A percentile compares a stretch with the other conserved stretches of the same genome.
These are phyloP conservation scores for Pisolithus thermaeus DNA, from an alignment of 1,284 basidiomycete genomes.

Conservation along the genomic window DNA sequence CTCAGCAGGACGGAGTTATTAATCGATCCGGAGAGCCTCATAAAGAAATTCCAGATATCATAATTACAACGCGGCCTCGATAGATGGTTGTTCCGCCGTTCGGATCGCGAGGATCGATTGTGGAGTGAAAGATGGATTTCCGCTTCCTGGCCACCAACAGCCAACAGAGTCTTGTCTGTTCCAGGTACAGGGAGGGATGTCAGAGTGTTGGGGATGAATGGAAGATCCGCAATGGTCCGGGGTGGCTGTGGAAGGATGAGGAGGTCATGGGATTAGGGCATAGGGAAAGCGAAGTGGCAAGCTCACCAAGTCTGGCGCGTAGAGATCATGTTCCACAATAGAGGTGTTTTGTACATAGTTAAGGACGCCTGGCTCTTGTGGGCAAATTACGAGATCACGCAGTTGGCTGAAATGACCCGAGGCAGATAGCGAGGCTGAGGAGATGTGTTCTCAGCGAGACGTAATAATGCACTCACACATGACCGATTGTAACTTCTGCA, in stretches of 20 bases:
- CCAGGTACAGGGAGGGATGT: slow-evolving; percentile 53
- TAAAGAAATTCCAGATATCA: slow-evolving; percentile 52
- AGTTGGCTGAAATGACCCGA: slow-evolving; percentile 49
- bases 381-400: slow-evolving; percentile 71
- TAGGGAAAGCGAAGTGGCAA: slow-evolving; percentile 13
- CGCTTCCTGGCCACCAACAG: slow-evolving; percentile 76
- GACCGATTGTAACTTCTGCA: slow-evolving; percentile 54
- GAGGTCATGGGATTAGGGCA: slow-evolving; percentile 11
- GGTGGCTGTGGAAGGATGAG: slow-evolving; percentile 34
- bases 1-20: slow-evolving; percentile 80
- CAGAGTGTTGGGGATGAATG: slow-evolving; percentile 67
- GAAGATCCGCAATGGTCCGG: slow-evolving; percentile 46
- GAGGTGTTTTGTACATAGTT: slow-evolving; percentile 54
- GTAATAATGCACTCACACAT: slow-evolving; percentile 51
- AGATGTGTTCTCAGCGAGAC: background rate
- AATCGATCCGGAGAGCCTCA: slow-evolving; percentile 59
- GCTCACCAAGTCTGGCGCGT: slow-evolving; percentile 45
- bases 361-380: slow-evolving; percentile 58
- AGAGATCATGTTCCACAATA: slow-evolving; percentile 66
- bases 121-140: slow-evolving; percentile 71
- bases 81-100: slow-evolving; percentile 11
- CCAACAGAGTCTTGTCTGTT: slow-evolving; percentile 58
- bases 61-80: slow-evolving; percentile 20
- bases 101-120: slow-evolving; percentile 24
- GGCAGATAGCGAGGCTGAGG: slow-evolving; percentile 8